Evolutionary conservation across 2,329 filamentous ascomycete genomes (phyloP), one percentile per base, ranked within the genome.

Genomic region (Rutstroemia sp.): DNA sequence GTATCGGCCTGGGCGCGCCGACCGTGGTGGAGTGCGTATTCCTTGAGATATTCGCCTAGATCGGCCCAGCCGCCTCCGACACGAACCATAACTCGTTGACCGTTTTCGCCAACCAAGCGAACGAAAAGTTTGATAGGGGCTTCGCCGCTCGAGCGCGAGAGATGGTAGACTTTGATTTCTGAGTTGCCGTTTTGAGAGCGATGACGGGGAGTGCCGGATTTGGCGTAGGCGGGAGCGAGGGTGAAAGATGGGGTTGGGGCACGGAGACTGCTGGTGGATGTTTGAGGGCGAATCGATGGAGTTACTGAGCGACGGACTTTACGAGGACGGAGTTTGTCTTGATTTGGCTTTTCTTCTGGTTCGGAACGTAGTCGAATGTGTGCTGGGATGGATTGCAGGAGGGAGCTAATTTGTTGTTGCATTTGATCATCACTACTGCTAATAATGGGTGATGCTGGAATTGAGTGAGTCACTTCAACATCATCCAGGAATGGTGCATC

Each of bases 41-140:
- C 90, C 64, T 91, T 87, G 44, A 99, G 78, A 68, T 96, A 99
- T 71, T 97, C 94, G 39, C 88, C 92, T 19, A 99, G 76, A 71
- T 99, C 94, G 14, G 92, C 91, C 94, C 94, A 99, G n/a, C 94
- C 94, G 58, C 94, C 94, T 12, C 94, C 94, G 12, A 99, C 92
- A 38, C 94, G 88, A 7, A 99, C 94, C 94, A 99, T 97, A 59
- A 97, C 91, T 51, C 94, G 84, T 71, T 97, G 91, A 16, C 89
- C 89, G 56, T 84, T 80, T 70, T 96, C 91, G 50, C 94, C 94
- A 2, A 99, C 92, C 1, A 91, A 85, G 16, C 94, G 87, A 52
- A 99, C 92, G 67, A 95, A 95, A 5, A 99, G 81, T 72, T 96
- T 97, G 68, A 96, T 92, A 0, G 94, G 94, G 12, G 89, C 83